Base-by-base conservation (phyloP, 345 rosid species). In the Syzygium oleosum region DNA sequence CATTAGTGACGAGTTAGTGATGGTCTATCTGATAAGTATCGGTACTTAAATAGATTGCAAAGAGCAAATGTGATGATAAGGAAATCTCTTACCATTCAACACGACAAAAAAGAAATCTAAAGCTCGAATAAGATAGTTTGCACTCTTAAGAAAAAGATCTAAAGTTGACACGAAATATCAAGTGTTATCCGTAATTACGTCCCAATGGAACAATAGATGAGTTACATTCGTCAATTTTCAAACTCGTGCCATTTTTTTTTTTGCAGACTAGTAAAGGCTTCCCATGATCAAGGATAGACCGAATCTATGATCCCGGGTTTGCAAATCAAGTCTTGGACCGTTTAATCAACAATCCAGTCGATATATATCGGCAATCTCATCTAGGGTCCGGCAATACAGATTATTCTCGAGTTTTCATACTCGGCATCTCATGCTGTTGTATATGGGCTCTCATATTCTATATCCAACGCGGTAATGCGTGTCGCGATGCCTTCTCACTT, bases 81-180 rank as follows among this genome's bases (percentile, higher is more conserved):
- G 23, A 3, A 38, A 38, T 73, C 7, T 4, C 1, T 38, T 73
- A 22, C 27, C 22, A 2, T 38, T 5, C 46, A 0, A 21, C 2
- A 5, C 11, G 46, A 34, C 46, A 73, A 11, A 19, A 9, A 34
- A 73, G 80, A 9, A 34, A 73, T 34, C 46, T 73, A 34, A 34
- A 34, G 19, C 46, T 17, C 0, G 0, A 19, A 34, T 1, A 38
- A 17, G 7, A 19, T 73, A 11, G 46, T 73, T 3, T 4, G 25
- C 49, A 34, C 41, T 19, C 6, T 34, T 31, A 56, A 23, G 27
- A 9, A 56, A 55, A 56, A 56, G 12, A 3, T 23, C 23, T 56
- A 56, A 56, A 22, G 61, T 56, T 4, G 61, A 56, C 12, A 55
- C 9, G 23, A 8, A 51, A 51, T 12, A 56, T 56, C 25, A 22